Evolutionary conservation across 1,139 yeast genomes (phyloP).

Genomic region (Yamadazyma diospyri): DNA sequence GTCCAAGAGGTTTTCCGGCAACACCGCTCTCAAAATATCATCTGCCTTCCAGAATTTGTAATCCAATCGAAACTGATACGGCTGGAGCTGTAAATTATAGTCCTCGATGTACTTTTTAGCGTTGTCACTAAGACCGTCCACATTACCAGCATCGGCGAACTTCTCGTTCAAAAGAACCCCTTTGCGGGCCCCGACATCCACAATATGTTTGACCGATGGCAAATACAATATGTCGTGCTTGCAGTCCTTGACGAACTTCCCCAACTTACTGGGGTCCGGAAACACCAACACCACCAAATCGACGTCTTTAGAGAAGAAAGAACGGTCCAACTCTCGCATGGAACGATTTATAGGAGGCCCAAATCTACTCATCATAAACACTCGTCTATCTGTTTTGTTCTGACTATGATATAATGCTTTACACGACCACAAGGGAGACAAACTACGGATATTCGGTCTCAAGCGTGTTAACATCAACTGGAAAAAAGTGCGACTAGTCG

Average conservation of each 20-base stretch:
- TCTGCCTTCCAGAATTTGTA: conserved; percentile 88
- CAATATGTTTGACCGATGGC: conserved; percentile 65
- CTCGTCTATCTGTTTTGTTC: conserved; percentile 25
- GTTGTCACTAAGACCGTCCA: conserved; percentile 39
- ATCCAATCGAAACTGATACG: conserved; percentile 55
- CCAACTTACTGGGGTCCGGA: conserved; percentile 61
- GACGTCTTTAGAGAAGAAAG: conserved; percentile 53
- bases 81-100: conserved; percentile 43
- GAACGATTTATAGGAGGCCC: conserved; percentile 68
- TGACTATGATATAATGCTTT: conserved; percentile 14
- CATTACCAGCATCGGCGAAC: conserved; percentile 37
- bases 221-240: conserved; percentile 56
- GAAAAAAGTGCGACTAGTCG: conserved; percentile 1
- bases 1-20: conserved; percentile 67
- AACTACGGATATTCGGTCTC: conserved; percentile 4
- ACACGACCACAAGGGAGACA: conserved; percentile 4
- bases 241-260: conserved; percentile 51
- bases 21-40: conserved; percentile 70
- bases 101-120: conserved; percentile 47
- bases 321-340: conserved; percentile 64
- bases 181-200: conserved; percentile 42
- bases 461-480: conserved; percentile 10
- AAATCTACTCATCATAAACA: conserved; percentile 30
- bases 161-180: conserved; percentile 64
- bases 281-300: conserved; percentile 66